Evolutionary conservation across 352 stramenopile species (phyloP).

Genomic region (Peronospora tabacina): DNA sequence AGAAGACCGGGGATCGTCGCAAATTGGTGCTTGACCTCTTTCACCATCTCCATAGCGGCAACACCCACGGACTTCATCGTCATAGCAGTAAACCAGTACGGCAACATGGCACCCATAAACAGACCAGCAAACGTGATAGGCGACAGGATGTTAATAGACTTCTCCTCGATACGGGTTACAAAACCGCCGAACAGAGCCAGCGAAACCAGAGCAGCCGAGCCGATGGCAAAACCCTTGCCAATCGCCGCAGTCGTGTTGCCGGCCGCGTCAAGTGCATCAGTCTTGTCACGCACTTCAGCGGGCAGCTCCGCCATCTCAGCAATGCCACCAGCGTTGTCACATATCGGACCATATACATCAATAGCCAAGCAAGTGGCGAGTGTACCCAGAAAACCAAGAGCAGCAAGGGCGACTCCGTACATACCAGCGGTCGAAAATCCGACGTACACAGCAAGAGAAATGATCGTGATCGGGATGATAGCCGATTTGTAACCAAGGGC

Average conservation of each 20-base stretch:
- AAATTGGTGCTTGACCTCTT: conserved; percentile 99
- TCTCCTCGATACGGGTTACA: conserved; percentile 94
- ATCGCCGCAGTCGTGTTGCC: conserved; percentile 99
- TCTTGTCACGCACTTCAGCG: conserved; percentile 96
- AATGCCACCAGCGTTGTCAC: conserved; percentile 99
- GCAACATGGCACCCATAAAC: conserved; percentile 98
- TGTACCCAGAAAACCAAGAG: conserved; percentile 98
- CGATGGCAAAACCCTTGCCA: conserved; percentile 99
- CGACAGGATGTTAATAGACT: conserved; percentile 94
- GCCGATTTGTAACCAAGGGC: conserved; percentile 98
- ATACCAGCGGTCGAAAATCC: conserved; percentile 95
- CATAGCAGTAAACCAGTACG: conserved; percentile 99
- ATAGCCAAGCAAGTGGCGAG: conserved; percentile 97
- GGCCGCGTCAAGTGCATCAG: conserved; percentile 97
- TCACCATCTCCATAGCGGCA: conserved; percentile 98
- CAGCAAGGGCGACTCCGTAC: conserved; percentile 95
- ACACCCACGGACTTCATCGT: conserved; percentile 99
- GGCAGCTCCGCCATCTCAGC: conserved; percentile 98
- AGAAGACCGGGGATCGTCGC: conserved; percentile 97
- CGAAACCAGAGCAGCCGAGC: conserved; percentile 97
- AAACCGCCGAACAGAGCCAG: conserved; percentile 98
- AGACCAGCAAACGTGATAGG: conserved; percentile 98
- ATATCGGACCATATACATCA: conserved; percentile 99
- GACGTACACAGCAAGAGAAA: conserved; percentile 96
- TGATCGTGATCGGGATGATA: conserved; percentile 97